These are phyloP conservation scores for Xylaria longipes DNA, from an alignment of 495 filamentous ascomycete species.

Conservation along the genomic window DNA sequence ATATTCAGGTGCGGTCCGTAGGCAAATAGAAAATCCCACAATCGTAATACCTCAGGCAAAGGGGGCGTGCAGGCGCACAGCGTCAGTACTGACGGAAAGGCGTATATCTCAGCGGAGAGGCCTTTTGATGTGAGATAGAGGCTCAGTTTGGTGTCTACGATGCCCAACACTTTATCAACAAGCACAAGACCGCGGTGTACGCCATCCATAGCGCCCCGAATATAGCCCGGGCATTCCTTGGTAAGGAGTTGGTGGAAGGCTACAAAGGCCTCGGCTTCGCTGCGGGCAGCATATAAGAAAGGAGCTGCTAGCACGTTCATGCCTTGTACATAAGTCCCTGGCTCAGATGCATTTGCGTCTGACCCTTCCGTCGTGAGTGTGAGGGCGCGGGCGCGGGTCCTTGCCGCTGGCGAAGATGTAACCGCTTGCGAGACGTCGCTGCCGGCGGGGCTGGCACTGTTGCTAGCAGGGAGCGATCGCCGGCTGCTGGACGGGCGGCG, in stretches of 20 bases:
- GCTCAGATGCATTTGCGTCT: slow-evolving; percentile 60
- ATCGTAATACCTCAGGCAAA: slow-evolving; percentile 85
- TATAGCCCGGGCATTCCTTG: slow-evolving; percentile 89
- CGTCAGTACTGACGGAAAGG: slow-evolving; percentile 95
- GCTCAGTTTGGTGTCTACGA: slow-evolving; percentile 89
- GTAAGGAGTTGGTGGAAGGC: slow-evolving; percentile 91
- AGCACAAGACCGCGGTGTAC: slow-evolving; percentile 90
- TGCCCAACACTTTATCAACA: slow-evolving; percentile 87
- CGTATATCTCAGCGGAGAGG: slow-evolving; percentile 91
- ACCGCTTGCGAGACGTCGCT: slow-evolving; percentile 45
- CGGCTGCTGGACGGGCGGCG: slow-evolving; percentile 44
- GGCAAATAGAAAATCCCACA: slow-evolving; percentile 99
- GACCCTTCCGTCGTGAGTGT: slow-evolving; percentile 66
- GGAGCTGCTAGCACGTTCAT: slow-evolving; percentile 99
- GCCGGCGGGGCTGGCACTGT: slow-evolving; percentile 40
- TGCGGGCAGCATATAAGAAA: slow-evolving; percentile 93
- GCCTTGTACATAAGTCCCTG: slow-evolving; percentile 92
- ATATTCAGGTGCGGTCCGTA: slow-evolving; percentile 96
- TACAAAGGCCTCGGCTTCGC: slow-evolving; percentile 92
- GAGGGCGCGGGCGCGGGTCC: slow-evolving; percentile 57
- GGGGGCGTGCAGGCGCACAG: slow-evolving; percentile 97
- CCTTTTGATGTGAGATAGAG: slow-evolving; percentile 81
- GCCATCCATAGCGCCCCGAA: slow-evolving; percentile 94
- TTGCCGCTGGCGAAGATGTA: slow-evolving; percentile 54
- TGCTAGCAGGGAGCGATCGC: slow-evolving; percentile 43